Percentiles rank a stretch among this genome's conserved stretches.
Conservation (phyloP, 1,284 basidiomycete species). For the Sporisorium scitamineum region DNA sequence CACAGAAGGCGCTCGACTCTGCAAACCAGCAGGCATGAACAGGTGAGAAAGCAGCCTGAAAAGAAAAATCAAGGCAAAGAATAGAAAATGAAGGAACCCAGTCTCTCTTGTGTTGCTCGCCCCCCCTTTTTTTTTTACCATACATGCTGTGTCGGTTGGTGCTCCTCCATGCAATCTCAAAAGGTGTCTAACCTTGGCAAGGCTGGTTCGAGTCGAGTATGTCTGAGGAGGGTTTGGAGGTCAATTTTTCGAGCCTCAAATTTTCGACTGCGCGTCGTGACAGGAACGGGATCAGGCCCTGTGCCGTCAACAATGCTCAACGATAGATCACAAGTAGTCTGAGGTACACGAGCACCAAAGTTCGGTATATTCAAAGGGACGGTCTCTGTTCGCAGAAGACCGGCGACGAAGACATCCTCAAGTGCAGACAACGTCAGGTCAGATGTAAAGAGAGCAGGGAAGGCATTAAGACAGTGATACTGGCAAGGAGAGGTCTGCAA, state of each 20-base stretch:
- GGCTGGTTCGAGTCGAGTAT: background rate
- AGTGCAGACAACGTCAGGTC: background rate
- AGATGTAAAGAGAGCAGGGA: background rate
- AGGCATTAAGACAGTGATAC: background rate
- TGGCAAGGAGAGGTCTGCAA: background rate
- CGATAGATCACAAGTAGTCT: background rate
- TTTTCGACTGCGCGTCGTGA: background rate
- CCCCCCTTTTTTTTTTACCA: conserved; percentile 4
- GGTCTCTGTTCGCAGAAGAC: background rate
- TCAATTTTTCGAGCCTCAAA: background rate
- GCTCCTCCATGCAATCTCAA: conserved; percentile 19
- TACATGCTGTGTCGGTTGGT: conserved; percentile 16
- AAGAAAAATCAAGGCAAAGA: conserved; percentile 3
- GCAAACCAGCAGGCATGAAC: conserved; percentile 27
- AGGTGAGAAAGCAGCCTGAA: background rate
- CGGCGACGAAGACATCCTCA: background rate
- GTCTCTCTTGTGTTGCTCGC: conserved; percentile 3
- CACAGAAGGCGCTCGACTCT: conserved; percentile 70
- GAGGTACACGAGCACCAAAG: background rate
- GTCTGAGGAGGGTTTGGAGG: background rate
- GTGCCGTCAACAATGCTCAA: background rate
- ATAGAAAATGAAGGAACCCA: background rate
- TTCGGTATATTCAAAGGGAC: background rate
- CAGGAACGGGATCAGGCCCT: background rate
- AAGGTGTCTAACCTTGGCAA: conserved; percentile 2